These are phyloP conservation scores for Pelargonium myrrhifolium DNA, from an alignment of 441 rosid species.

Conservation along the genomic window DNA sequence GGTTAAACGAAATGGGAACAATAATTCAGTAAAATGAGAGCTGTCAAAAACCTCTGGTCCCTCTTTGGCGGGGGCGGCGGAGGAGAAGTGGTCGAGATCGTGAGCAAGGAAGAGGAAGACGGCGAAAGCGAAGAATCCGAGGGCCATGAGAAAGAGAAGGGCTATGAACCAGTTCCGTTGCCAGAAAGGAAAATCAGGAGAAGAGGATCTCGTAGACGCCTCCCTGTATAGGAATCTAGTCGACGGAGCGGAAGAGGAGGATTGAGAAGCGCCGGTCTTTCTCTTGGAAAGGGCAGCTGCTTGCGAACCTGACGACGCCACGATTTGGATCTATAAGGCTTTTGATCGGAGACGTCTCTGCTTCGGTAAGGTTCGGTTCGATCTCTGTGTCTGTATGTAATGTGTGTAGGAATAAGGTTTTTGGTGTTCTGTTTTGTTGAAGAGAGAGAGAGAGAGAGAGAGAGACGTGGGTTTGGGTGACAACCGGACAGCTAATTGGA, in stretches of 20 bases:
- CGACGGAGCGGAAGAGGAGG: constrained; percentile 25
- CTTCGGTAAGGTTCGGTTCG: background rate
- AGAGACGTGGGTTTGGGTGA: background rate
- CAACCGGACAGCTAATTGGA: background rate
- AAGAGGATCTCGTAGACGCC: constrained; percentile 1
- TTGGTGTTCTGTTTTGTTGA: too few species aligned
- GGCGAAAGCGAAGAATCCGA: constrained; percentile 26
- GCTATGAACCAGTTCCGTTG: constrained; percentile 71
- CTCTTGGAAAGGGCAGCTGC: background rate
- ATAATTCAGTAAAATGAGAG: background rate
- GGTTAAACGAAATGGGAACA: background rate
- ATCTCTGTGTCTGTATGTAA: background rate
- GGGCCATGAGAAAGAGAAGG: constrained; percentile 24
- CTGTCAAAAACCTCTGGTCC: constrained; percentile 49
- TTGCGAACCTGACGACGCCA: constrained; percentile 4
- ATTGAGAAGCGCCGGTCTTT: background rate
- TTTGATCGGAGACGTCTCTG: constrained; percentile 2
- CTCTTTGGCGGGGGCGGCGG: constrained; percentile 39
- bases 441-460: too few species aligned
- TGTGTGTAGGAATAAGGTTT: too few species aligned
- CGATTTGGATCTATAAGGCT: background rate
- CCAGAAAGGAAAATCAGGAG: constrained; percentile 53
- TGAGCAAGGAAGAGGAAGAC: constrained; percentile 41
- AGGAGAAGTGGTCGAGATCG: constrained; percentile 38
- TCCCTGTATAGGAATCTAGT: constrained; percentile 32